A percentile compares a stretch with the other conserved stretches of the same genome.
These are phyloP conservation scores for Neofusicoccum kwambonambiense DNA, from an alignment of 2,329 filamentous ascomycete genomes.

Conservation along the genomic window DNA sequence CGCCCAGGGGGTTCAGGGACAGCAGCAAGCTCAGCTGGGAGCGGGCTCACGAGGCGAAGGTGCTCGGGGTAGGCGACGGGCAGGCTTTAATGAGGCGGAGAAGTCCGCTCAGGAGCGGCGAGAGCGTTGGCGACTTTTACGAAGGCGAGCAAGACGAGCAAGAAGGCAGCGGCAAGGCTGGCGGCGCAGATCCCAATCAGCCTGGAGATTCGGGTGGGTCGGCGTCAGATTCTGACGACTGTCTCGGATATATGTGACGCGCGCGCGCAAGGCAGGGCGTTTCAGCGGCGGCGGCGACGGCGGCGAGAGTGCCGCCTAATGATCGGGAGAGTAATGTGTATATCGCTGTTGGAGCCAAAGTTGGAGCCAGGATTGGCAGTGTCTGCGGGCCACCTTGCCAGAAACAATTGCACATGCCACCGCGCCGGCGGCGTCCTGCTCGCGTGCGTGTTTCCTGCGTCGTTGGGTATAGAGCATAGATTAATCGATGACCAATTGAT, in stretches of 20 bases:
- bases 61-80: slow-evolving; percentile 17
- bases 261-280: neutral
- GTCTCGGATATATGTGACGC: slow-evolving; percentile 14
- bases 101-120: slow-evolving; percentile 31
- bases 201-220: slow-evolving; percentile 19
- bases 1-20: slow-evolving; percentile 43
- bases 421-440: neutral
- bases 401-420: neutral
- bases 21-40: slow-evolving; percentile 34
- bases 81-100: slow-evolving; percentile 25
- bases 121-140: slow-evolving; percentile 28
- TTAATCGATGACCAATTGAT: slow-evolving; percentile 11
- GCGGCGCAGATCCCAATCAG: slow-evolving; percentile 19
- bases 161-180: slow-evolving; percentile 11
- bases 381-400: neutral
- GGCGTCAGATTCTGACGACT: slow-evolving; percentile 18
- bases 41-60: slow-evolving; percentile 27
- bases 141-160: neutral
- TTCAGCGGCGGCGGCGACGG: neutral
- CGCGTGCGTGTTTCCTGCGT: slow-evolving; percentile 7
- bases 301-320: neutral
- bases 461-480: slow-evolving; percentile 4
- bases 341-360: no score
- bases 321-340: neutral
- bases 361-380: neutral